Evolutionary conservation across 148 eudicot species (phyloP), one percentile per base, ranked within the genome.

Genomic region (Gaultheria prostrata): DNA sequence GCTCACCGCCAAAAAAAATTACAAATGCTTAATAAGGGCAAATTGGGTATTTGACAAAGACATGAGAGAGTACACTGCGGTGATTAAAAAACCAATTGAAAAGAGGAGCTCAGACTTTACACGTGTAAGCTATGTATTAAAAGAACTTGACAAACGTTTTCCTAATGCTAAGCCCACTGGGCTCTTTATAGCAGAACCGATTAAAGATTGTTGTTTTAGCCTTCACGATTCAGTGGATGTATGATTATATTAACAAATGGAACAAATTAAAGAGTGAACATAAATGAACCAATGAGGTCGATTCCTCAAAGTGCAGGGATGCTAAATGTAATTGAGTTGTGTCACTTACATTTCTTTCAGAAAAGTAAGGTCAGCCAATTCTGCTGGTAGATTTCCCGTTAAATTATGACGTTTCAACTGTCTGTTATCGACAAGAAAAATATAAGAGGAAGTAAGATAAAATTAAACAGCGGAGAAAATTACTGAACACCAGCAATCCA

Each of bases 401-500:
- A 94, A 89, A 86, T 94, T 95, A 78, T 93, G 92, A 80, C 92
- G 90, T 88, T 89, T 92, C 87, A 95, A 84, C 71, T 86, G 86
- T 65, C 98, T 95, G 91, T 70, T 84, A 74, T 32, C 3, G 67
- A 82, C 53, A 32, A 21, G n/a, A 21, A 5, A 21, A 57, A 50
- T n/a, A 74, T 53, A n/a, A 71, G 17, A 78, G 32, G 18, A 67
- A 69, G 73, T 49, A 81, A 8, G 33, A 72, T 6, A 56, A 14
- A 43, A 14, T 24, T 50, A 80, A 75, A 39, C 46, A 83, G 49
- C 30, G 17, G 18, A 72, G 6, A 20, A 18, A 65, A 48, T 8
- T 46, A 28, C 56, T 0, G 14, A 14, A 48, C 4, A 46, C 32
- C 11, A 48, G 59, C 13, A 46, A 69, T 51, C 50, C 7, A 77